Evolutionary conservation across 1,139 yeast species (phyloP), one percentile per base, ranked within the genome.

Genomic region (Scheffersomyces titani): DNA sequence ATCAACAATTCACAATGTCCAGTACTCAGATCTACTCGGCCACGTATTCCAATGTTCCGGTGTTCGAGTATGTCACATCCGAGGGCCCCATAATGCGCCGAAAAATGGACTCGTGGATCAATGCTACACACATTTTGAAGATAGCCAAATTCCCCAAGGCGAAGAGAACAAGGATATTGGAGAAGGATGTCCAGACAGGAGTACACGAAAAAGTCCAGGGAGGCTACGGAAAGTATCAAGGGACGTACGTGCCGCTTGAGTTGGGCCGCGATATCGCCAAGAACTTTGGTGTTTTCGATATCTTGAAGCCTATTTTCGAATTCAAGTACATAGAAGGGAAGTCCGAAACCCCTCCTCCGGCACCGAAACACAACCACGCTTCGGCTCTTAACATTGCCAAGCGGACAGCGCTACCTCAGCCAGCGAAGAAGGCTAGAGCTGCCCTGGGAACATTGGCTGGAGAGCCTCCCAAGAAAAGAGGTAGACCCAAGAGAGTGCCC

Each of bases 151-250:
- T 90, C 57, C 96, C 96, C 59, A 90, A 92, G 71, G 89, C 97
- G 1, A 88, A 88, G 64, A 78, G 98, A 58, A 90, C 97, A 6
- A 87, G 92, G 65, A 85, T 92, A 58, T 79, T 92, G 65, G 98
- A 93, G 69, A 87, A 87, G 62, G 98, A 92, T 68, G 91, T 93
- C n/a, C 92, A 86, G 61, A 84, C 87, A 1, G 96, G 96, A 36
- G 79, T 79, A 48, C 97, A 92, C 71, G 98, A 93, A 69, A 93
- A 92, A 69, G 94, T 93, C 13, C 97, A 92, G 73, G 98, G 97
- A 51, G 98, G 97, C 0, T 91, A 92, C 69, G 98, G 98, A 16
- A 89, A 92, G 68, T 91, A 90, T 70, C 98, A 93, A 73, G 98
- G 98, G 1, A 91, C 98, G 0, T 94, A 97, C 92, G 89, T 92